A percentile compares a stretch with the other conserved stretches of the same genome.
phyloP scores from a whole-genome alignment of 208 protist species.

The Wallacemonas sp. region DNA sequence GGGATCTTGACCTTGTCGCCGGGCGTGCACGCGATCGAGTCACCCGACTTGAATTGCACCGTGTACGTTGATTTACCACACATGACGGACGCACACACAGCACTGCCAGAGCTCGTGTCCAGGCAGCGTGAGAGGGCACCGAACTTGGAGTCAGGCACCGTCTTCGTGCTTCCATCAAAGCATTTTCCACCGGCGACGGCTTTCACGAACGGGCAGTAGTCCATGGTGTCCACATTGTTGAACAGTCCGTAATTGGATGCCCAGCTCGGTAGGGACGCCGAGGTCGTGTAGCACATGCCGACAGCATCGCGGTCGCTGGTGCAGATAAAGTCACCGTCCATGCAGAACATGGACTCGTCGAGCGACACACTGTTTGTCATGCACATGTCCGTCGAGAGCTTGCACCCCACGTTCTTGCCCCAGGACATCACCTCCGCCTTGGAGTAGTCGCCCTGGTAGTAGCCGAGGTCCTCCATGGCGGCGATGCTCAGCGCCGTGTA shows the following conservation, averaged over 20 bases:
- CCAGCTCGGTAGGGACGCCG: neutral
- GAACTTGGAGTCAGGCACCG: constrained; percentile 24
- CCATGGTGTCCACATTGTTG: constrained; percentile 24
- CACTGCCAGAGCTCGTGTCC: neutral
- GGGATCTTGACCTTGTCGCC: constrained; percentile 8
- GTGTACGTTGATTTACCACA: constrained; percentile 19
- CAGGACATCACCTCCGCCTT: constrained; percentile 73
- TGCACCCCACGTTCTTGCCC: constrained; percentile 62
- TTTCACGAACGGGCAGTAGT: constrained; percentile 45
- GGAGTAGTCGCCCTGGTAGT: constrained; percentile 68
- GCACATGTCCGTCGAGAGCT: constrained; percentile 47
- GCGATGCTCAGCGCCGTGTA: constrained; percentile 81
- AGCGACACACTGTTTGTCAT: constrained; percentile 29
- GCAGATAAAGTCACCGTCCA: neutral
- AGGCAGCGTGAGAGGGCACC: constrained; percentile 20
- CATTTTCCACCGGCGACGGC: constrained; percentile 24
- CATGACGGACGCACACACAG: constrained; percentile 25
- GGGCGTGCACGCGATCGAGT: neutral
- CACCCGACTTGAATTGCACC: constrained; percentile 13
- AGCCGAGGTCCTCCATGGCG: constrained; percentile 75
- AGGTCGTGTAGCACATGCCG: constrained; percentile 29
- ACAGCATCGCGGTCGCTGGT: constrained; percentile 26
- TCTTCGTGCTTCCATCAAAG: neutral
- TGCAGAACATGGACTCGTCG: constrained; percentile 60
- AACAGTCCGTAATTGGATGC: constrained; percentile 52